phyloP scores from a whole-genome alignment of 2,329 filamentous ascomycete species.

The Nemania diffusa region DNA sequence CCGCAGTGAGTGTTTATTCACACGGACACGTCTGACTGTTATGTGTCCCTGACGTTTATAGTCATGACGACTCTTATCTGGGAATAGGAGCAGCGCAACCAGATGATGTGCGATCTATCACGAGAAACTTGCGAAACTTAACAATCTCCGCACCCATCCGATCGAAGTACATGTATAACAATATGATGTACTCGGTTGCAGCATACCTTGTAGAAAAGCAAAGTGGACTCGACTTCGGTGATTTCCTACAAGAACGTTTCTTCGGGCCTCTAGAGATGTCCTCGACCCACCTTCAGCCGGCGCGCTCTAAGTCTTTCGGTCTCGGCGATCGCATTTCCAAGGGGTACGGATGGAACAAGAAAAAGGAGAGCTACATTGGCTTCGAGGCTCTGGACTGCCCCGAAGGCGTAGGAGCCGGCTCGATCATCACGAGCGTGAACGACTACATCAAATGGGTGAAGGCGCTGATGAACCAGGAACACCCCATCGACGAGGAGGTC shows the following conservation, averaged over 20 bases:
- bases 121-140: slow-evolving; percentile 42
- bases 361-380: slow-evolving; percentile 15
- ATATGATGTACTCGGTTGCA: slow-evolving; percentile 44
- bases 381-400: slow-evolving; percentile 27
- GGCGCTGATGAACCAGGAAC: slow-evolving; percentile 36
- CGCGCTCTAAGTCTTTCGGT: slow-evolving; percentile 27
- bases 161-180: slow-evolving; percentile 37
- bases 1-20: slow-evolving; percentile 28
- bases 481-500: slow-evolving; percentile 40
- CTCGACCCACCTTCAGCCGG: slow-evolving; percentile 40
- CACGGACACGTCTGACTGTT: not conserved
- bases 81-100: slow-evolving; percentile 25
- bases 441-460: slow-evolving; percentile 44
- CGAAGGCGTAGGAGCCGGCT: slow-evolving; percentile 43
- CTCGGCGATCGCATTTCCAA: slow-evolving; percentile 38
- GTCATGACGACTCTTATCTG: slow-evolving; percentile 39
- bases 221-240: slow-evolving; percentile 34
- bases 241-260: slow-evolving; percentile 41
- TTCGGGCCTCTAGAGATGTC: slow-evolving; percentile 41
- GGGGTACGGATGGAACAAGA: slow-evolving; percentile 35
- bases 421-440: slow-evolving; percentile 42
- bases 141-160: slow-evolving; percentile 35
- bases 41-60: slow-evolving; percentile 20
- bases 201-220: slow-evolving; percentile 42
- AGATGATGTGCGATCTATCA: slow-evolving; percentile 39